phyloP scores from a whole-genome alignment of 2,329 filamentous ascomycete genomes.

The Aspergillus sp. region DNA sequence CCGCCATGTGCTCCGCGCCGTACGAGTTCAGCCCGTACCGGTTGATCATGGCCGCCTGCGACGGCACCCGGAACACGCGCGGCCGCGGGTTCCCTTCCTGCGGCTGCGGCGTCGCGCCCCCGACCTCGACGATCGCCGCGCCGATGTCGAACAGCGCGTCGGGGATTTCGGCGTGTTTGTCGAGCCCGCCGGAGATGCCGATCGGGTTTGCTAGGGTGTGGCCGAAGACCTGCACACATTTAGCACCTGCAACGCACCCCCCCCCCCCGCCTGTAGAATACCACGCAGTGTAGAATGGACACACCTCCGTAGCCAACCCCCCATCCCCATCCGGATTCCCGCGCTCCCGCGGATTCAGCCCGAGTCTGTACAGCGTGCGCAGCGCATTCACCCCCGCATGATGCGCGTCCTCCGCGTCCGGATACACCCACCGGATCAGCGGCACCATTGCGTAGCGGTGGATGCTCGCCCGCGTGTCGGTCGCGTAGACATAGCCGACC shows the following conservation, averaged over 20 bases:
- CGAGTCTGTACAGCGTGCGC: slow-evolving; percentile 62
- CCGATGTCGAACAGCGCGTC: slow-evolving; percentile 77
- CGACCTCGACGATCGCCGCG: slow-evolving; percentile 80
- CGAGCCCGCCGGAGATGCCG: slow-evolving; percentile 88
- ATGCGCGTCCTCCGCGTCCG: slow-evolving; percentile 73
- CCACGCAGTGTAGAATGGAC: too few relatives aligned
- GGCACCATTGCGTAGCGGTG: slow-evolving; percentile 57
- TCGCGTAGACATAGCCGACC: slow-evolving; percentile 57
- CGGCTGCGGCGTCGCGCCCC: slow-evolving; percentile 77
- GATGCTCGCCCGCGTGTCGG: slow-evolving; percentile 62
- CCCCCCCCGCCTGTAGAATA: too few relatives aligned
- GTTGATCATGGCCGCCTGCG: slow-evolving; percentile 82
- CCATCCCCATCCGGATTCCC: slow-evolving; percentile 47
- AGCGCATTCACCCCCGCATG: slow-evolving; percentile 63
- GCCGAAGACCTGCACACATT: slow-evolving; percentile 76
- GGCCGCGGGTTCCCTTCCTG: slow-evolving; percentile 83
- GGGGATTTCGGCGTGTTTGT: slow-evolving; percentile 87
- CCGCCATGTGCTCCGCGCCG: slow-evolving; percentile 79
- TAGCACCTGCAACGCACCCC: too few relatives aligned
- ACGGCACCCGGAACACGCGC: slow-evolving; percentile 76
- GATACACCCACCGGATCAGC: slow-evolving; percentile 32
- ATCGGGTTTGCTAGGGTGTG: slow-evolving; percentile 73
- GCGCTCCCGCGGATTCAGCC: slow-evolving; percentile 74
- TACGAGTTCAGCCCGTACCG: slow-evolving; percentile 90
- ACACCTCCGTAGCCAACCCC: slow-evolving; percentile 45